These are phyloP conservation scores for Neopestalotiopsis sp. DNA, from an alignment of 2,329 filamentous ascomycete genomes.

Conservation along the genomic window DNA sequence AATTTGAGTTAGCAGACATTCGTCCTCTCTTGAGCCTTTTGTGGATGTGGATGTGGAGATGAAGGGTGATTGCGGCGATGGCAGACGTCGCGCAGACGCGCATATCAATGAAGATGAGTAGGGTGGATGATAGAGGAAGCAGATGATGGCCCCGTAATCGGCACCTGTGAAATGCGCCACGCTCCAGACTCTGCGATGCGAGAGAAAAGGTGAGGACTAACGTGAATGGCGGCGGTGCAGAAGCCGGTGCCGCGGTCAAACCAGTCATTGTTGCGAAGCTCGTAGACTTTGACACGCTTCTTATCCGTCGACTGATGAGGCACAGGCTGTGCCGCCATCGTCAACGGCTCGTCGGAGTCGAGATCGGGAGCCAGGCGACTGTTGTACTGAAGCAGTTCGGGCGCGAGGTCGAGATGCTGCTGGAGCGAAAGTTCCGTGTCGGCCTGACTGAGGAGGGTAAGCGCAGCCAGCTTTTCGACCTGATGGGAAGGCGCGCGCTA, in stretches of 20 bases:
- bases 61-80: constrained; percentile 19
- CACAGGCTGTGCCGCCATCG: constrained; percentile 73
- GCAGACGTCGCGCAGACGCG: constrained; percentile 10
- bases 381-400: constrained; percentile 56
- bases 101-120: not conserved
- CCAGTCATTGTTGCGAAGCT: constrained; percentile 98
- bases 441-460: constrained; percentile 58
- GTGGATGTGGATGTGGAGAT: constrained; percentile 1
- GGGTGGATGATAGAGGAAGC: not conserved
- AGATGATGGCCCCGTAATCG: not conserved
- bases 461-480: constrained; percentile 55
- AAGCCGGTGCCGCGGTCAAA: constrained; percentile 97
- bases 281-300: constrained; percentile 96
- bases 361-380: constrained; percentile 54
- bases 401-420: constrained; percentile 63
- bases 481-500: constrained; percentile 34
- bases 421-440: constrained; percentile 63
- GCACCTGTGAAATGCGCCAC: not conserved
- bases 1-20: not conserved
- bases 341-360: constrained; percentile 63
- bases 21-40: not conserved
- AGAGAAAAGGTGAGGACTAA: constrained; percentile 44
- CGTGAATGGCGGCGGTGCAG: constrained; percentile 77
- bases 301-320: constrained; percentile 70
- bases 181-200: constrained; percentile 4